phyloP scores from a whole-genome alignment of 257 asterid species.

The Przewalskia tangutica region DNA sequence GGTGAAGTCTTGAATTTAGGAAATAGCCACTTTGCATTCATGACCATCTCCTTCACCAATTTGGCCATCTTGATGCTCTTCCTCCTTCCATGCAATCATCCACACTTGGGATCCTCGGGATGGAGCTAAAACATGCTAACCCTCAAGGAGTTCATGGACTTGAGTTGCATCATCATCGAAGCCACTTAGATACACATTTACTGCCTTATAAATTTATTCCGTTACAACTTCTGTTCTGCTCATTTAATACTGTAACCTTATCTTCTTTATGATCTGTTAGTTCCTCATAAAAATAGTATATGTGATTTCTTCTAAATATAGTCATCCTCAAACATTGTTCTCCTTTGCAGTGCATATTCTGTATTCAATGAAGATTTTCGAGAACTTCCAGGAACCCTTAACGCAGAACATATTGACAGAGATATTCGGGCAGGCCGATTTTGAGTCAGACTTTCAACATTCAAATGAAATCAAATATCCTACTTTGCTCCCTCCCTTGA shows the following conservation, averaged over 20 bases:
- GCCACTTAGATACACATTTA: background rate
- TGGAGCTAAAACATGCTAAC: no score
- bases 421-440: slow-evolving; percentile 79
- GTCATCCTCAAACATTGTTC: background rate
- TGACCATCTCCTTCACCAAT: no score
- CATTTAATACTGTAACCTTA: background rate
- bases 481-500: background rate
- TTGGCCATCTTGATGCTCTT: no score
- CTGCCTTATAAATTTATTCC: background rate
- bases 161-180: background rate
- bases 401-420: slow-evolving; percentile 83
- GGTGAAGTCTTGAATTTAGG: no score
- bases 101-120: no score
- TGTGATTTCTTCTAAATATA: background rate
- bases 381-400: slow-evolving; percentile 91
- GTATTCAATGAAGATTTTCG: slow-evolving; percentile 82
- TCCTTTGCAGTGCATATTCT: slow-evolving; percentile 79
- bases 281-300: background rate
- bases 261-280: background rate
- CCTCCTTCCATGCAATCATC: no score
- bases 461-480: background rate
- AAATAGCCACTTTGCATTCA: no score
- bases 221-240: background rate
- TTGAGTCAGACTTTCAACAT: slow-evolving; percentile 16
- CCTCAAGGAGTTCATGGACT: no score